Percentiles rank a stretch among this genome's conserved stretches.
These are phyloP conservation scores for Cnidoscolus chayamansa DNA, from an alignment of 441 rosid species.

Conservation along the genomic window DNA sequence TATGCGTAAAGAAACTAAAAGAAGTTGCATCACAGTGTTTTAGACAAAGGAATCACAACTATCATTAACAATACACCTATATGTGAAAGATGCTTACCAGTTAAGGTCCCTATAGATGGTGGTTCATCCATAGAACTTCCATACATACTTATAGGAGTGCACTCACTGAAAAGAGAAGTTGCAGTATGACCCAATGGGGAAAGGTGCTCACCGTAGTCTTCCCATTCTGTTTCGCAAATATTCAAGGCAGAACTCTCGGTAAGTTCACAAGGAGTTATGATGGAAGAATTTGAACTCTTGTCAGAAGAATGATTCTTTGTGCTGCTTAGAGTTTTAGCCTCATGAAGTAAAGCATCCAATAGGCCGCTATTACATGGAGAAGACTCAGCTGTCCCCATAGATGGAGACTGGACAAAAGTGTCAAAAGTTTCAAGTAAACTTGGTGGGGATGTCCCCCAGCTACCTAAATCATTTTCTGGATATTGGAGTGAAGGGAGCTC, in stretches of 20 bases:
- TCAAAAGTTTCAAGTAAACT: constrained; percentile 67
- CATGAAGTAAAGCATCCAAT: constrained; percentile 83
- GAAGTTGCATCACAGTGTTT: background rate
- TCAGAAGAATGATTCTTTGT: constrained; percentile 65
- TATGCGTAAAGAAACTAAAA: background rate
- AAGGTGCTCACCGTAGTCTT: constrained; percentile 51
- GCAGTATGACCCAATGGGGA: constrained; percentile 63
- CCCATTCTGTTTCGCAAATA: constrained; percentile 55
- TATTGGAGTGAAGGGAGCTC: constrained; percentile 99
- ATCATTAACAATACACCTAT: constrained; percentile 15
- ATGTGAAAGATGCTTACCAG: constrained; percentile 41
- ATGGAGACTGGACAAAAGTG: constrained; percentile 79
- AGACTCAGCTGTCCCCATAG: constrained; percentile 47
- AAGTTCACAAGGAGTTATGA: constrained; percentile 49
- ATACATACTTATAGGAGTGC: constrained; percentile 54
- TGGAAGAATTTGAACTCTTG: constrained; percentile 64
- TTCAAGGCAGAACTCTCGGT: constrained; percentile 51
- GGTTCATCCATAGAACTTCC: constrained; percentile 68
- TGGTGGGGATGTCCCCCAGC: constrained; percentile 68
- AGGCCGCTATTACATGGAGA: constrained; percentile 85
- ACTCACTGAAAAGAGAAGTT: constrained; percentile 55
- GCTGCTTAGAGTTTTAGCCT: constrained; percentile 62
- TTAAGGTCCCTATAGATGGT: constrained; percentile 34
- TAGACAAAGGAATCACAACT: background rate
- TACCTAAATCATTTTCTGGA: constrained; percentile 63